Conservation (phyloP, 139 green algal species). For the Chlorella sp. region DNA sequence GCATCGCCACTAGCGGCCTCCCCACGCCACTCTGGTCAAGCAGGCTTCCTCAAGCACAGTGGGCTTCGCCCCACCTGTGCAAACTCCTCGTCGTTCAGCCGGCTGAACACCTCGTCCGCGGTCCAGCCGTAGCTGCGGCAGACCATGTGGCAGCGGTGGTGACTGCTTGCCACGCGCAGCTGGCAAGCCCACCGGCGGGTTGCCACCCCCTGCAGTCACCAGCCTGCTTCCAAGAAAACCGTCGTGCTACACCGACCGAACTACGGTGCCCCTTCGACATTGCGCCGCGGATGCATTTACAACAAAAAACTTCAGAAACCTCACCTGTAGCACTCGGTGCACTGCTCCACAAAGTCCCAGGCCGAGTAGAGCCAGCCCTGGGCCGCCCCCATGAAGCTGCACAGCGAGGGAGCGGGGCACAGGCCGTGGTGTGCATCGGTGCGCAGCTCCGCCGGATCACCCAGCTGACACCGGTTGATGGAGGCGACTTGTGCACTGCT, state of each 20-base stretch:
- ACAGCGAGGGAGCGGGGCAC: background rate
- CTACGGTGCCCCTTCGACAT: too few relatives aligned
- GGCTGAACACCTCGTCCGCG: conserved; percentile 52
- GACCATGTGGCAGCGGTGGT: background rate
- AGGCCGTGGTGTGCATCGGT: too few relatives aligned
- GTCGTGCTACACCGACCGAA: background rate
- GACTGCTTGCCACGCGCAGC: too few relatives aligned
- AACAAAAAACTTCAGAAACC: background rate
- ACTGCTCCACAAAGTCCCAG: conserved; percentile 56
- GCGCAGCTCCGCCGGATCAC: background rate
- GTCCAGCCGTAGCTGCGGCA: conserved; percentile 17
- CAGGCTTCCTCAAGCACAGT: background rate
- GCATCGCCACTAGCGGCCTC: too few relatives aligned
- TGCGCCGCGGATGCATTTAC: background rate
- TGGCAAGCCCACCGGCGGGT: background rate
- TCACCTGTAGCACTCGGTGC: conserved; percentile 42
- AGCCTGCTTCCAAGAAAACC: background rate
- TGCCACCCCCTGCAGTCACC: too few relatives aligned
- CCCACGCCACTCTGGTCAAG: background rate
- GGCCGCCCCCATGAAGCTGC: conserved; percentile 68
- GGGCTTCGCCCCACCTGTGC: background rate
- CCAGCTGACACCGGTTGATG: background rate
- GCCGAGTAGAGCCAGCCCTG: conserved; percentile 47
- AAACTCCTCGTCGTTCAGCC: conserved; percentile 51
- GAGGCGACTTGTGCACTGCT: too few relatives aligned